phyloP scores from a whole-genome alignment of 371 early-diverging fungal genomes.

The Haplosporangium sp. region DNA sequence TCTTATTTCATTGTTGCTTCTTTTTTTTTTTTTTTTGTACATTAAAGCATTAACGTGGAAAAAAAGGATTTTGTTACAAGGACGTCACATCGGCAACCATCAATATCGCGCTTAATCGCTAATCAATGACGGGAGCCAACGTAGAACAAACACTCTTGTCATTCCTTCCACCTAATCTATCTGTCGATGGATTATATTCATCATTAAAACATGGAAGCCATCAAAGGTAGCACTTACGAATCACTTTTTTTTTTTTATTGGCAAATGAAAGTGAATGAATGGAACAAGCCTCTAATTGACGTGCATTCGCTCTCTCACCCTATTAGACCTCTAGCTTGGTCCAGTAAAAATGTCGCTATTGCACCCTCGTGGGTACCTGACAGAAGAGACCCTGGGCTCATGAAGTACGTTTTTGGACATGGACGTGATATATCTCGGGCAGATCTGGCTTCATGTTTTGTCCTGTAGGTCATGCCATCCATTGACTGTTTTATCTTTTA shows the following conservation, averaged over 20 bases:
- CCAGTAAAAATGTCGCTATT: constrained; percentile 45
- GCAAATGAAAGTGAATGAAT: not conserved
- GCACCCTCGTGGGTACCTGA: constrained; percentile 55
- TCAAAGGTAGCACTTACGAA: constrained; percentile 29
- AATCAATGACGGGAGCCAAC: constrained; percentile 22
- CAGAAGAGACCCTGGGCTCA: constrained; percentile 42
- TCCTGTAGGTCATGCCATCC: not conserved
- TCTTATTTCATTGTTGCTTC: not conserved
- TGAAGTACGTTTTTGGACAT: constrained; percentile 44
- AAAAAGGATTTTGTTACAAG: not conserved
- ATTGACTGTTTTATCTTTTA: not conserved
- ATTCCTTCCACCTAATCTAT: constrained; percentile 46
- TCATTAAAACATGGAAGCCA: constrained; percentile 47
- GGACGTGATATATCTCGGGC: not conserved
- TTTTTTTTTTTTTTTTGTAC: not conserved
- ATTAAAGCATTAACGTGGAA: not conserved
- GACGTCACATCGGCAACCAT: not conserved
- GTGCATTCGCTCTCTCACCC: not conserved
- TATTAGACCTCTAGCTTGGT: constrained; percentile 51
- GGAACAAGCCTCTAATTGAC: not conserved
- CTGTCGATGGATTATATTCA: constrained; percentile 47
- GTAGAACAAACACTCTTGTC: constrained; percentile 33
- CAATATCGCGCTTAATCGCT: not conserved
- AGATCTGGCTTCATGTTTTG: not conserved
- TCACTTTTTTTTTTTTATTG: not conserved